Base-by-base conservation (phyloP, 805 yeast species). In the Cyberlindnera amylophila region DNA sequence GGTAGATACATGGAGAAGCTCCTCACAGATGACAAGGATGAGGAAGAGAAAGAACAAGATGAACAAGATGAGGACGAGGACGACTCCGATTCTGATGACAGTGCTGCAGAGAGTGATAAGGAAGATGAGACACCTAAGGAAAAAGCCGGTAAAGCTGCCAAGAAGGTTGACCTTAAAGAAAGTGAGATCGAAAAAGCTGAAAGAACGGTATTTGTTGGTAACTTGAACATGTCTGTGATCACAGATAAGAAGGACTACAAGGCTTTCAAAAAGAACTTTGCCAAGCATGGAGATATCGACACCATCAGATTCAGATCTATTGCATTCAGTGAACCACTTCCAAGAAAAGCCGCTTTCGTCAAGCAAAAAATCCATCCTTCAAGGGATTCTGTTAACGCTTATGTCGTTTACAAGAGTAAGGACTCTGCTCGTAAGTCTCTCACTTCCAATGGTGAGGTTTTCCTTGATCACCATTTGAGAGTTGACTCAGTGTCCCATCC, bases 401-500 rank as follows among this genome's bases (percentile, higher is more conserved):
- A 93, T 59, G 72, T 91, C 36, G 98, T 93, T 4, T 91, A 75
- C 66, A 72, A 72, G 41, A 72, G 71, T 18, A 77, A 75, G 51
- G 71, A 74, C 5, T 63, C 67, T 5, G 64, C 70, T 4, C 58
- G 60, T 38, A 71, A 74, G 9, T 66, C 77, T 1, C 58, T 71
- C 30, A 53, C 60, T 35, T 62, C 82, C 39, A 93, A 93, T 59
- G 95, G 86, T 33, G 58, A 69, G 4, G 69, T 83, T 11, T 85
- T 87, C 59, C 71, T 74, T 42, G 76, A 75, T 37, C 81, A 81
- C 61, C 99, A 93, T 63, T 56, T 93, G 35, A 76, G 97, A 58
- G 91, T 91, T 11, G 99, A 93, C 62, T 89, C 89, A 45, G 85
- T 90, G n/a, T 77, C 95, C 0, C 96, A 89, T 61, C 98, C 99